phyloP scores from a whole-genome alignment of 1,284 basidiomycete genomes.

The Boletus semigastroideus region DNA sequence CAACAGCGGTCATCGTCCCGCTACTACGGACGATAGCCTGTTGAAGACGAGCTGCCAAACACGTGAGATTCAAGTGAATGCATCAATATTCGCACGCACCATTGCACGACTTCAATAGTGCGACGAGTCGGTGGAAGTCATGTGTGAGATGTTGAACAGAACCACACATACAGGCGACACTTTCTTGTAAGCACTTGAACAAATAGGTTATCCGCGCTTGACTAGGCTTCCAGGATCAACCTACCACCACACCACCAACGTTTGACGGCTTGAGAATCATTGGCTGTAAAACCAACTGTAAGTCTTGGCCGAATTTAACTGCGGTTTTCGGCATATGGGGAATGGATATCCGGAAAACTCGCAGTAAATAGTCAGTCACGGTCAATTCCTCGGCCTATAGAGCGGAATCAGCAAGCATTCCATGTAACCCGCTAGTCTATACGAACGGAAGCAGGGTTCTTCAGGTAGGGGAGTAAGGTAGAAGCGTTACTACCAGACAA shows the following conservation, averaged over 20 bases:
- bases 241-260: conserved; percentile 61
- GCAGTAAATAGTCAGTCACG: conserved; percentile 81
- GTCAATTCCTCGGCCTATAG: conserved; percentile 77
- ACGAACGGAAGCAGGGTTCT: conserved; percentile 71
- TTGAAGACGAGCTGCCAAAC: conserved; percentile 50
- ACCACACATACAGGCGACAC: conserved; percentile 87
- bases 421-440: neutral
- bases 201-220: conserved; percentile 1
- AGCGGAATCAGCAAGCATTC: neutral
- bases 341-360: conserved; percentile 84
- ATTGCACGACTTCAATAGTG: conserved; percentile 81
- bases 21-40: conserved; percentile 45
- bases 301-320: conserved; percentile 80
- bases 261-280: conserved; percentile 84
- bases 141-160: conserved; percentile 85
- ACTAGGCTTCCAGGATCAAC: conserved; percentile 17
- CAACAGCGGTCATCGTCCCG: conserved; percentile 34
- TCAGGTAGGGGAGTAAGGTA: conserved; percentile 83
- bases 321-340: conserved; percentile 88
- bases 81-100: conserved; percentile 42
- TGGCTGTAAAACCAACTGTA: conserved; percentile 78
- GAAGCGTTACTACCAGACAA: conserved; percentile 81
- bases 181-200: conserved; percentile 78
- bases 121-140: conserved; percentile 76
- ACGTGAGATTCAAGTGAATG: conserved; percentile 3